These are phyloP conservation scores for Nyctanthes arbortristis DNA, from an alignment of 257 asterid genomes.

Conservation along the genomic window DNA sequence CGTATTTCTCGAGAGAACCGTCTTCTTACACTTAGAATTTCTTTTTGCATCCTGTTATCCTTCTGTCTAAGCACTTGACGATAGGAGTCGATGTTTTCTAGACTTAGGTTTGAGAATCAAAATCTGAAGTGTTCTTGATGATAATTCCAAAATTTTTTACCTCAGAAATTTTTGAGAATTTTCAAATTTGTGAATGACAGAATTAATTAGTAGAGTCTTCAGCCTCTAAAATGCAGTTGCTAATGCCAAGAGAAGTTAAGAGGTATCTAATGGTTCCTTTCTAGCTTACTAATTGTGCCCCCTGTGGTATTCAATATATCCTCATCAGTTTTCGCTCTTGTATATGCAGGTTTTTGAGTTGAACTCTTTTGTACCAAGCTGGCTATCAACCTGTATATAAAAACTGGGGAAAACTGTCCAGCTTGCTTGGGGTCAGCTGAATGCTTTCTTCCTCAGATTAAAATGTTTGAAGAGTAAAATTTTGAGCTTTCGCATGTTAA, in stretches of 20 bases:
- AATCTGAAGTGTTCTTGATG: not conserved
- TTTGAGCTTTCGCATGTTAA: slow-evolving; percentile 30
- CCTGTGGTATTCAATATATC: slow-evolving; percentile 1
- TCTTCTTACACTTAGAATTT: not conserved
- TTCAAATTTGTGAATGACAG: not conserved
- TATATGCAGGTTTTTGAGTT: slow-evolving; percentile 32
- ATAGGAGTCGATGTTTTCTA: not conserved
- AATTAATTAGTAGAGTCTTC: not conserved
- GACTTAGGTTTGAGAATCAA: not conserved
- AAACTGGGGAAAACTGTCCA: slow-evolving; percentile 27
- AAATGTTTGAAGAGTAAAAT: slow-evolving; percentile 19
- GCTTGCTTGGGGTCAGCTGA: slow-evolving; percentile 29
- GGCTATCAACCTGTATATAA: slow-evolving; percentile 30
- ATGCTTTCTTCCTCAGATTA: slow-evolving; percentile 19
- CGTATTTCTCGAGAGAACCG: not conserved
- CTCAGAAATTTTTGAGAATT: not conserved
- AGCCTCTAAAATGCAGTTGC: not conserved
- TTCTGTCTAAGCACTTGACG: not conserved
- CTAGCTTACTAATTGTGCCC: not conserved
- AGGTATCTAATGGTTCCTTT: not conserved
- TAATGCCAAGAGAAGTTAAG: slow-evolving; percentile 11
- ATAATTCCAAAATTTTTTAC: not conserved
- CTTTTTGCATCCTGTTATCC: too few species aligned
- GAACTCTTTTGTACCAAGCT: slow-evolving; percentile 42
- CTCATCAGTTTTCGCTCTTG: slow-evolving; percentile 14